Conservation (phyloP, 352 stramenopile species). For the Globisporangium nagaii region DNA sequence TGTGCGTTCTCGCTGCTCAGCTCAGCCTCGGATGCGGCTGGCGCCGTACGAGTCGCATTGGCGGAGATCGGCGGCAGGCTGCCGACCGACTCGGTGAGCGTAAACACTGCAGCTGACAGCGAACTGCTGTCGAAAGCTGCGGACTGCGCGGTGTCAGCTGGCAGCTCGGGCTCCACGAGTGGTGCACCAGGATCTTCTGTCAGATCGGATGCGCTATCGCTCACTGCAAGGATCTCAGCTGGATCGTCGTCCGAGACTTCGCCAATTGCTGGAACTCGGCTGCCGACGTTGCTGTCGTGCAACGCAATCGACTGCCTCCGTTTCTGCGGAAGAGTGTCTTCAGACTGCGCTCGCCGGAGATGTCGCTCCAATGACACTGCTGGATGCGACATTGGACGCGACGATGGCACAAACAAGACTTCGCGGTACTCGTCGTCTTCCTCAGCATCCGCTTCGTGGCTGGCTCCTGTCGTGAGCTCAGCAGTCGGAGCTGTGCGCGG, state of each 20-base stretch:
- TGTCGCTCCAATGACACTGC: conserved; percentile 4
- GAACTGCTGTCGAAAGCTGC: background rate
- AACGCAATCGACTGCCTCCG: background rate
- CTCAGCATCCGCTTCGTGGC: background rate
- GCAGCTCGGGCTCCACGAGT: too few species aligned
- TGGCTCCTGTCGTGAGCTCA: background rate
- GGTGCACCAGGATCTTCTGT: too few species aligned
- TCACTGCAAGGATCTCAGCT: too few species aligned
- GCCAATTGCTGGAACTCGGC: background rate
- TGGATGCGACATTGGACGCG: background rate
- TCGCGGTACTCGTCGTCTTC: background rate
- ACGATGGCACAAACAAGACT: conserved; percentile 3
- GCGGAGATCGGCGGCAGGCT: background rate
- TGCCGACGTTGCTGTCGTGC: background rate
- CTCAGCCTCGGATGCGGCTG: background rate
- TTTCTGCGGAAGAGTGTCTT: background rate
- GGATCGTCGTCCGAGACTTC: too few species aligned
- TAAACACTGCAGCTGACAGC: background rate
- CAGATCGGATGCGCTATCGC: too few species aligned
- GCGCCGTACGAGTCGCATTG: background rate
- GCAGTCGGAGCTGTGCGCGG: background rate
- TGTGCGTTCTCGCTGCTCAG: too few species aligned
- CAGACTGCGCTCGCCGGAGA: background rate
- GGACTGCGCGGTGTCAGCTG: background rate
- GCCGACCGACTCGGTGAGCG: background rate